Evolutionary conservation across 345 rosid genomes (phyloP), one percentile per base, ranked within the genome.

Genomic region (Salix suchowensis): DNA sequence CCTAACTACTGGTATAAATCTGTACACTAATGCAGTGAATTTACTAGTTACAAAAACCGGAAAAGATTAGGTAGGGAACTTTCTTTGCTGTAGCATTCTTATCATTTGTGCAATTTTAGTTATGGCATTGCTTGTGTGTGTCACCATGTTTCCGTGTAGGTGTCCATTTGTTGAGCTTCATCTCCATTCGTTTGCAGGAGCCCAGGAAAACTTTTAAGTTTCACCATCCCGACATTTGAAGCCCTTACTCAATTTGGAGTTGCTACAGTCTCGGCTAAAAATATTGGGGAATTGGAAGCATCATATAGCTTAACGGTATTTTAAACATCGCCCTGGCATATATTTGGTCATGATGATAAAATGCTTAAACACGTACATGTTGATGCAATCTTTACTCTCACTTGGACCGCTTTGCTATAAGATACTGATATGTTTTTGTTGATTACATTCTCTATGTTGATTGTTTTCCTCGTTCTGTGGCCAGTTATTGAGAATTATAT

Each of bases 301-400:
- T 96, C 98, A 7, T 96, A 92, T 77, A 89, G 97, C 88, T 88
- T 96, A 86, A 89, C 93, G 89, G 98, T 94, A 88, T 12, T 28
- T 55, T 62, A 15, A 72, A 72, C 8, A 48, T 36, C 7, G 30
- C 11, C 46, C 19, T 65, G 14, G 55, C 23, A 75, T 72, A 75
- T 72, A 13, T 54, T 74, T 48, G 58, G 11, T 68, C 39, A 21
- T 58, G 62, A 36, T 34, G 30, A 44, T 34, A n/a, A 36, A 71
- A 48, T 18, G 16, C 28, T 44, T 28, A 19, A 58, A 65, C 72
- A 67, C 48, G 60, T 23, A 19, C 42, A 13, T 21, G 11, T 18
- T 64, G 76, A 52, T 71, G 75, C 60, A 52, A 18, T 52, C 0
- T 52, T 18, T 52, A 52, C 58, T 52, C n/a, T 2, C 2, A 52